Evolutionary conservation across 225 moss, liverwort and hornwort species (phyloP).

Genomic region (Ulota crispa): DNA sequence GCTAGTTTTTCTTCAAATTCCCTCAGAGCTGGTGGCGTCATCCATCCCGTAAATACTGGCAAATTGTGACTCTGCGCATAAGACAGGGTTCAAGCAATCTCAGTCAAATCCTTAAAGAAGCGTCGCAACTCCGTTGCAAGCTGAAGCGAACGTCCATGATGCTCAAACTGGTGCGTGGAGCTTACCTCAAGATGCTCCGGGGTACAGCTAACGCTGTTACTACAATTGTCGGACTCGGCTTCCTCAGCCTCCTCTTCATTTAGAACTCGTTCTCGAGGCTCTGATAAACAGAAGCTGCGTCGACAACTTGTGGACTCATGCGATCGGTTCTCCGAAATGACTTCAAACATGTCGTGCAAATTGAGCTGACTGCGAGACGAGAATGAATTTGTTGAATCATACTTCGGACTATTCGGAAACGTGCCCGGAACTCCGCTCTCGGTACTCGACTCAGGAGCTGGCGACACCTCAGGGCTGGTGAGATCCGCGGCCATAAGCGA

Average conservation of each 20-base stretch:
- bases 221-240: slow-evolving; percentile 19
- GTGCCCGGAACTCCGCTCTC: slow-evolving; percentile 34
- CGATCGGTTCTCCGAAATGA: slow-evolving; percentile 29
- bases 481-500: not conserved
- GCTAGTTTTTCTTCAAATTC: slow-evolving; percentile 43
- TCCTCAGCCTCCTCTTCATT: slow-evolving; percentile 24
- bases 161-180: not conserved
- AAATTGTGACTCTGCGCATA: slow-evolving; percentile 29
- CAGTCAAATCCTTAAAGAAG: not conserved
- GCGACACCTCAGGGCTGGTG: slow-evolving; percentile 28
- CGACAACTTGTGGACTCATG: slow-evolving; percentile 15
- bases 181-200: slow-evolving; percentile 30
- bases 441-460: slow-evolving; percentile 28
- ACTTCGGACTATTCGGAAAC: slow-evolving; percentile 49
- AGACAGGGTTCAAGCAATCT: not conserved
- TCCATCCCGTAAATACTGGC: slow-evolving; percentile 36
- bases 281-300: slow-evolving; percentile 32
- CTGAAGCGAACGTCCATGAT: not conserved
- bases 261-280: slow-evolving; percentile 24
- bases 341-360: slow-evolving; percentile 49
- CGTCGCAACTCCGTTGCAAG: not conserved
- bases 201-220: slow-evolving; percentile 13
- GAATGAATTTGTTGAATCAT: slow-evolving; percentile 18
- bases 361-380: slow-evolving; percentile 20
- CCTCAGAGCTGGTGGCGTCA: slow-evolving; percentile 48